Percentiles rank a stretch among this genome's conserved stretches.
Conservation (phyloP, 2,329 filamentous ascomycete genomes). For the Aureobasidium sp. region DNA sequence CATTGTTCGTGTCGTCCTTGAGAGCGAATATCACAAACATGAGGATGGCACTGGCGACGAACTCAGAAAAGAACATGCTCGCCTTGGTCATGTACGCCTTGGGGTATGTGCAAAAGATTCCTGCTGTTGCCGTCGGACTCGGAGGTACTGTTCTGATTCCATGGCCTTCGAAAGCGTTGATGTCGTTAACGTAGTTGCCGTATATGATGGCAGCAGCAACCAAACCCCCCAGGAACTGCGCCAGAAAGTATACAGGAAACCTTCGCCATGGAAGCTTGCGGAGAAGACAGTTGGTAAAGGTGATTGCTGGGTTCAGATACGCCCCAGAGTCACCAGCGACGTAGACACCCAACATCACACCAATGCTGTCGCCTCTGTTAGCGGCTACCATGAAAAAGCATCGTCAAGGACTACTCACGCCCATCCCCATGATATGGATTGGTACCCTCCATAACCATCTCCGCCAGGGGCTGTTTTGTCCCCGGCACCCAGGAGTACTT, state of each 20-base stretch:
- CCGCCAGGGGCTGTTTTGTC: constrained; percentile 33
- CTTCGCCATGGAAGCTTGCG: constrained; percentile 60
- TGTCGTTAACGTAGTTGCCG: constrained; percentile 47
- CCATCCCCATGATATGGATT: constrained; percentile 37
- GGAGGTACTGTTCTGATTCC: constrained; percentile 54
- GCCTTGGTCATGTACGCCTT: constrained; percentile 53
- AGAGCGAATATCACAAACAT: constrained; percentile 64
- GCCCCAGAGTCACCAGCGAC: constrained; percentile 56
- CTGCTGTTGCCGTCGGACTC: constrained; percentile 48
- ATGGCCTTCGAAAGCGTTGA: constrained; percentile 54
- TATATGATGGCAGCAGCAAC: constrained; percentile 41
- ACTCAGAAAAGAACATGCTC: constrained; percentile 63
- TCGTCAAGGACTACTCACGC: constrained; percentile 1
- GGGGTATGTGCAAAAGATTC: constrained; percentile 63
- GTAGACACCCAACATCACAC: constrained; percentile 47
- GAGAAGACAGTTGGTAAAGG: constrained; percentile 59
- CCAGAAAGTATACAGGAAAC: constrained; percentile 57
- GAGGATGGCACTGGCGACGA: constrained; percentile 55
- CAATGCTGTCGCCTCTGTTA: constrained; percentile 15
- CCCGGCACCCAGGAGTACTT: constrained; percentile 32
- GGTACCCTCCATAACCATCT: constrained; percentile 34
- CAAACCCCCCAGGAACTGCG: constrained; percentile 61
- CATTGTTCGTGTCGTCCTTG: constrained; percentile 42
- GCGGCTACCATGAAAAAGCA: not conserved
- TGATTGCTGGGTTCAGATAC: constrained; percentile 60